Percentiles rank a stretch among this genome's conserved stretches.
phyloP scores from a whole-genome alignment of 2,329 filamentous ascomycete species.

The Fusarium cicatricum region DNA sequence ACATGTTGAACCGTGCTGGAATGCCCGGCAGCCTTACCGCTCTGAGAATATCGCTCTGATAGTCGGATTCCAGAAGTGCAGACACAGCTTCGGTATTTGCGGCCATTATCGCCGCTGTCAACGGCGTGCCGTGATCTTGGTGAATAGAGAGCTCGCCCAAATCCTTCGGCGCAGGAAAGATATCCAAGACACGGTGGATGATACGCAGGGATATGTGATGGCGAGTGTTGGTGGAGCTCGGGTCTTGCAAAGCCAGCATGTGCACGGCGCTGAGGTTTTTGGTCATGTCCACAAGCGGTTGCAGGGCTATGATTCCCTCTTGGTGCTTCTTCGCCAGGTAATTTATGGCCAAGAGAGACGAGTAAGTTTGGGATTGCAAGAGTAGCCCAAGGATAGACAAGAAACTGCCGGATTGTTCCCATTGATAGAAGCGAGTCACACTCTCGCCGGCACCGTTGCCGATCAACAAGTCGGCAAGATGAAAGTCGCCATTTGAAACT shows the following conservation, averaged over 20 bases:
- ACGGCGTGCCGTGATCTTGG: slow-evolving; percentile 1
- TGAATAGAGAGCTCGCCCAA: neutral
- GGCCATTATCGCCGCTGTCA: neutral
- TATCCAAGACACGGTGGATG: neutral
- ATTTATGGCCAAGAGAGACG: neutral
- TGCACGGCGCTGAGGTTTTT: neutral
- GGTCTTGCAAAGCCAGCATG: neutral
- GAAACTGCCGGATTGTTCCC: neutral
- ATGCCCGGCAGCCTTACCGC: neutral
- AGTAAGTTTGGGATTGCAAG: slow-evolving; percentile 1
- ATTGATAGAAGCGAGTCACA: slow-evolving; percentile 2
- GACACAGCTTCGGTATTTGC: neutral
- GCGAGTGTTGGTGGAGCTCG: neutral
- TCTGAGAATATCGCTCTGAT: neutral
- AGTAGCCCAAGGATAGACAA: neutral
- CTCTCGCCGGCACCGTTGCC: neutral
- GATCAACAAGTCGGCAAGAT: neutral
- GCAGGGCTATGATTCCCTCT: neutral
- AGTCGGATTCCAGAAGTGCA: slow-evolving; percentile 1
- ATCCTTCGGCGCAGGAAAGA: neutral
- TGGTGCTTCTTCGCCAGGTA: slow-evolving; percentile 4
- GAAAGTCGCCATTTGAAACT: neutral
- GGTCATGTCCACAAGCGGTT: neutral
- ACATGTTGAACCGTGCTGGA: neutral
- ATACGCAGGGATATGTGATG: slow-evolving; percentile 4